Percentiles rank a stretch among this genome's conserved stretches.
These are phyloP conservation scores for Chalaropsis ovoidea DNA, from an alignment of 2,329 filamentous ascomycete genomes.

Conservation along the genomic window DNA sequence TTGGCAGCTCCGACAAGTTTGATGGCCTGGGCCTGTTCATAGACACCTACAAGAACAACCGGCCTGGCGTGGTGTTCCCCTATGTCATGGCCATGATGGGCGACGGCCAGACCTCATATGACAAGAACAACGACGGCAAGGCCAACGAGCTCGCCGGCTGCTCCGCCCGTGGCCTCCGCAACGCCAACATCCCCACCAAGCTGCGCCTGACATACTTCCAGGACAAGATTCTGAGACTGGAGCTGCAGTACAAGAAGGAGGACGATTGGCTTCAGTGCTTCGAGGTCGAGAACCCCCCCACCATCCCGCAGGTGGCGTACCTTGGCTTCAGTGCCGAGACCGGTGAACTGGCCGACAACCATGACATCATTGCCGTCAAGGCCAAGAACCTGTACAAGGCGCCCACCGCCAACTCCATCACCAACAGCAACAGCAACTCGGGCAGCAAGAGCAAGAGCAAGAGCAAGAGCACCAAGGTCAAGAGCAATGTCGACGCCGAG, in stretches of 20 bases:
- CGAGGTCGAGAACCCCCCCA: conserved; percentile 56
- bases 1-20: conserved; percentile 78
- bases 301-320: conserved; percentile 68
- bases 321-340: conserved; percentile 79
- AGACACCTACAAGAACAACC: conserved; percentile 99
- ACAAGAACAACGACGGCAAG: conserved; percentile 92
- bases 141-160: conserved; percentile 85
- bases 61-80: conserved; percentile 87
- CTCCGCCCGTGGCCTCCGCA: conserved; percentile 83
- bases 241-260: conserved; percentile 88
- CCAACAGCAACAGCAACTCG: conserved; percentile 34
- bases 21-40: conserved; percentile 93
- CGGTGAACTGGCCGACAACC: conserved; percentile 92
- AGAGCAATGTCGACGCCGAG: conserved; percentile 26
- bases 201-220: conserved; percentile 89
- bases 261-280: conserved; percentile 87
- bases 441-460: conserved; percentile 34
- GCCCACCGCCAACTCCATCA: conserved; percentile 33
- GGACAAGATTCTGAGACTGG: conserved; percentile 81
- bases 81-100: conserved; percentile 98
- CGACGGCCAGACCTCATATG: conserved; percentile 78
- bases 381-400: conserved; percentile 79
- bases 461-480: conserved; percentile 30
- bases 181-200: conserved; percentile 69
- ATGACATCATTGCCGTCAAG: conserved; percentile 82